These are phyloP conservation scores for Lasiodiplodia hormozganensis DNA, from an alignment of 2,329 filamentous ascomycete species.

Conservation along the genomic window DNA sequence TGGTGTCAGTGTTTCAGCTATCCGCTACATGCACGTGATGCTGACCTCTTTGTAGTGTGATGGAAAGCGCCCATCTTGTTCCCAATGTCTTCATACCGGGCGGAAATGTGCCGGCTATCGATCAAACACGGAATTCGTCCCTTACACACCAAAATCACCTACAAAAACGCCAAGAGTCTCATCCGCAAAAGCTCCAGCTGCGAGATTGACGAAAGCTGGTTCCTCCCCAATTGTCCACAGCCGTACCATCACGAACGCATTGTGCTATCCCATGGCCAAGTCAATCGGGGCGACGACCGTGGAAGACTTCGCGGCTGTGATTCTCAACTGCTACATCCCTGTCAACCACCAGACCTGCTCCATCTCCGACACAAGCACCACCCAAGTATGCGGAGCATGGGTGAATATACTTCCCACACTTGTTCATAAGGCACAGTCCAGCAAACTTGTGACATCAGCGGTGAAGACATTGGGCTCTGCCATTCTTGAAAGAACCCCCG, in stretches of 20 bases:
- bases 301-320: conserved; percentile 25
- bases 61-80: conserved; percentile 38
- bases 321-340: conserved; percentile 29
- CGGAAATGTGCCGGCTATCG: conserved; percentile 37
- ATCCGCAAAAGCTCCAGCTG: background rate
- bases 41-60: conserved; percentile 33
- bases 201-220: background rate
- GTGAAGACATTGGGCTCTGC: conserved; percentile 45
- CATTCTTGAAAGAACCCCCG: conserved; percentile 36
- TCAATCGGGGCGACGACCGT: background rate
- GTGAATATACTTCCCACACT: conserved; percentile 48
- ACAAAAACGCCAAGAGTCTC: background rate
- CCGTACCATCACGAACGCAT: background rate
- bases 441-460: conserved; percentile 39
- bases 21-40: background rate
- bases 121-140: conserved; percentile 35
- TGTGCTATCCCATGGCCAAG: background rate
- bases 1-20: conserved; percentile 6
- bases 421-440: conserved; percentile 28
- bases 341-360: conserved; percentile 29
- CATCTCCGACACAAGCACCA: conserved; percentile 33
- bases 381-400: conserved; percentile 50
- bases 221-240: background rate
- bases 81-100: conserved; percentile 36
- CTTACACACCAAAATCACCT: conserved; percentile 15